These are phyloP conservation scores for Pythium rishiriense DNA, from an alignment of 352 stramenopile genomes.

Conservation along the genomic window DNA sequence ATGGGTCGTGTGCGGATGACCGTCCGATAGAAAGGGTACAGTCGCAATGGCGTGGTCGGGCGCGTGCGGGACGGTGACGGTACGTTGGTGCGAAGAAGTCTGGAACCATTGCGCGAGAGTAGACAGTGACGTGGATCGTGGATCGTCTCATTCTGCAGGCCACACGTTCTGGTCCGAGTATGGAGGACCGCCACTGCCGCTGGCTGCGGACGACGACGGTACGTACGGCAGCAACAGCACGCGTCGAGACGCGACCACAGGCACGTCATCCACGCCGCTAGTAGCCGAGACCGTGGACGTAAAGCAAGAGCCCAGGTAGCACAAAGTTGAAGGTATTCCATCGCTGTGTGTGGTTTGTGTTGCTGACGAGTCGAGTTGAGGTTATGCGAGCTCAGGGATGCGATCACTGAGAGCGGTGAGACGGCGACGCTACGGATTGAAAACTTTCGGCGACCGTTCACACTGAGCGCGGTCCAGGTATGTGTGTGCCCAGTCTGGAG, in stretches of 20 bases:
- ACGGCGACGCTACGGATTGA: constrained; percentile 52
- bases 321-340: neutral
- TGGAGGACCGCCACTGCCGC: neutral
- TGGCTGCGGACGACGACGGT: too few species aligned
- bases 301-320: constrained; percentile 3
- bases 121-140: too few species aligned
- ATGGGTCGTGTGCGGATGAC: too few species aligned
- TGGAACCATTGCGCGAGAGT: too few species aligned
- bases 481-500: too few species aligned
- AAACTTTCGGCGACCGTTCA: constrained; percentile 78
- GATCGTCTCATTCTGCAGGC: neutral
- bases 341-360: too few species aligned
- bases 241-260: neutral
- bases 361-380: neutral
- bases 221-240: too few species aligned
- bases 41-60: constrained; percentile 3
- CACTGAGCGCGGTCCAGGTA: constrained; percentile 76
- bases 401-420: neutral
- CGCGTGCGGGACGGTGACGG: neutral
- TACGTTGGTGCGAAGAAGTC: too few species aligned
- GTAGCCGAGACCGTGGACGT: neutral
- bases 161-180: neutral
- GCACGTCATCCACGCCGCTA: neutral
- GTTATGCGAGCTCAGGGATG: neutral
- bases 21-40: constrained; percentile 1